Base-by-base conservation (phyloP, 2,329 filamentous ascomycete genomes). In the Apiospora marii region DNA sequence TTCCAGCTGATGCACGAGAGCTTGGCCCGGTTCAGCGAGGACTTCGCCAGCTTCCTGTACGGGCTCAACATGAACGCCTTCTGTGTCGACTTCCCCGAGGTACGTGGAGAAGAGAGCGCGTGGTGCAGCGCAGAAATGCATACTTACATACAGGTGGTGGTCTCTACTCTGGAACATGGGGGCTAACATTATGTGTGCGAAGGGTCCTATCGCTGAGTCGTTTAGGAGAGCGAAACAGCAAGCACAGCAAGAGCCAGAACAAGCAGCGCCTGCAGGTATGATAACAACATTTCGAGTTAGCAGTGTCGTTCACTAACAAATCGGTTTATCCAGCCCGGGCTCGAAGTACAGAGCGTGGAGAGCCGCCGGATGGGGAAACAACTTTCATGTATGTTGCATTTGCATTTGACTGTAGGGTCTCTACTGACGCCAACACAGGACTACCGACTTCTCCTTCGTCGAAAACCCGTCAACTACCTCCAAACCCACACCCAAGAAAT, bases 61-160 rank as follows among this genome's bases (percentile, higher is more conserved):
- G 96, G 96, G 1, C 83, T 99, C 81, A 98, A 98, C 80, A 98
- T 99, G 95, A 98, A 98, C 82, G 96, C 96, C 1, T 99, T 98
- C 81, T 98, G 96, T 82, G 95, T 98, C 44, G 96, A 99, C 82
- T 99, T 98, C 76, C 94, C 95, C 0, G 96, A 99, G 90, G 95
- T 95, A 84, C 70, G 81, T 41, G 72, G 19, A 19, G 13, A 37
- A 7, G 37, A 37, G 10, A 37, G 37, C 37, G 10, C 37, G 37
- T 7, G 37, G 37, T 37, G 37, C 37, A 10, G 7, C 37, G 37
- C 37, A 41, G 37, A 10, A 41, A 41, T 41, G 37, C 37, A 41
- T 8, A 8, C 5, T 41, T 10, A 8, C 37, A 41, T 41, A 41
- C 7, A 10, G 37, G 37, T 41, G 24, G 24, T 34, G 13, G 2